These are phyloP conservation scores for Ottelia alismoides DNA, from an alignment of 106 monocot genomes.

Conservation along the genomic window DNA sequence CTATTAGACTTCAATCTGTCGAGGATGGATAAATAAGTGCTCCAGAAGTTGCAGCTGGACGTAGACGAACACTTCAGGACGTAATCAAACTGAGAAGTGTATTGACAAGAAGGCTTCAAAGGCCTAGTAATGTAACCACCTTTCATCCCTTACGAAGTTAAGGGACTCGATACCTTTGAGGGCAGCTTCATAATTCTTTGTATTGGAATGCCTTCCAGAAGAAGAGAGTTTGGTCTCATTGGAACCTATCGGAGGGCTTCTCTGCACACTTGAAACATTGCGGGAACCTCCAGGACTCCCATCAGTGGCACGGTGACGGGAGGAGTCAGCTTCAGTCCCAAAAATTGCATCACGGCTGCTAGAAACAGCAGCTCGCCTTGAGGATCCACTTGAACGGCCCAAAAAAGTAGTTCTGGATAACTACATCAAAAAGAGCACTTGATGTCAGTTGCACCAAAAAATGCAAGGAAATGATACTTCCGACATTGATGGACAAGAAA, in stretches of 20 bases:
- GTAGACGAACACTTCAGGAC: too few relatives aligned
- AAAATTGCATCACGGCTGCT: slow-evolving; percentile 17
- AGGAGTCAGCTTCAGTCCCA: slow-evolving; percentile 13
- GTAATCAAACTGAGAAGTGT: too few relatives aligned
- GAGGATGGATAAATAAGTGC: too few relatives aligned
- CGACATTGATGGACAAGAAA: too few relatives aligned
- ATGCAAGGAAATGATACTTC: too few relatives aligned
- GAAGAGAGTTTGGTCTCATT: slow-evolving; percentile 27
- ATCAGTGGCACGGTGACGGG: slow-evolving; percentile 23
- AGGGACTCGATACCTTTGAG: slow-evolving; percentile 73
- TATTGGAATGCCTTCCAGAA: slow-evolving; percentile 45
- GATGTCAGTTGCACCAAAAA: too few relatives aligned
- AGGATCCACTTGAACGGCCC: slow-evolving; percentile 38
- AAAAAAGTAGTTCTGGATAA: slow-evolving; percentile 34
- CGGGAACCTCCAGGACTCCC: slow-evolving; percentile 41
- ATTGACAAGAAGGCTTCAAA: too few relatives aligned
- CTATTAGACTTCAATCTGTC: too few relatives aligned
- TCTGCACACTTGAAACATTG: slow-evolving; percentile 26
- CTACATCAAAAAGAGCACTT: slow-evolving; percentile 24
- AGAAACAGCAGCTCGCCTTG: slow-evolving; percentile 44
- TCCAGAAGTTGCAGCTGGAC: too few relatives aligned
- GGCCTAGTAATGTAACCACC: slow-evolving; percentile 24
- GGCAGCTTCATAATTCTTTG: slow-evolving; percentile 47
- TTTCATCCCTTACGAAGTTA: slow-evolving; percentile 41
- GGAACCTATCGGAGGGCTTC: slow-evolving; percentile 31